These are phyloP conservation scores for Knufia petricola DNA, from an alignment of 2,329 filamentous ascomycete genomes.

Conservation along the genomic window DNA sequence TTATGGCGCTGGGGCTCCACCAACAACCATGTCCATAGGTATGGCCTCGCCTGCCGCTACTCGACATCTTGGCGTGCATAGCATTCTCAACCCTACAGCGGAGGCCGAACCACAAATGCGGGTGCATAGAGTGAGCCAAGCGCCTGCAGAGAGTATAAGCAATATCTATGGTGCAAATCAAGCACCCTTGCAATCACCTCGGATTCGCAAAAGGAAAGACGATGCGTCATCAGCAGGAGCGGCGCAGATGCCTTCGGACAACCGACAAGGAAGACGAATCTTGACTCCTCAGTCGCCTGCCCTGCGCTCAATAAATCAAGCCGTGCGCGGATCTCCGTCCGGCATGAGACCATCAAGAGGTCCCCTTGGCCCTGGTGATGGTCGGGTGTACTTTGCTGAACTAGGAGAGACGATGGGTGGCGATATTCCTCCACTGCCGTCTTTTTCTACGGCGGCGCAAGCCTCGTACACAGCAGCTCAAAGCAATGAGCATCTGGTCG, in stretches of 20 bases:
- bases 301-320: constrained; percentile 43
- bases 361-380: constrained; percentile 38
- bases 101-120: constrained; percentile 8
- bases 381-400: constrained; percentile 36
- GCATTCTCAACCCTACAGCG: constrained; percentile 38
- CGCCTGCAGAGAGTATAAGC: constrained; percentile 10
- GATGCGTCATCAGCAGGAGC: constrained; percentile 16
- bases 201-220: constrained; percentile 19
- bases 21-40: not conserved
- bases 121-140: constrained; percentile 5
- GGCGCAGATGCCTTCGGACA: constrained; percentile 6
- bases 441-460: constrained; percentile 32
- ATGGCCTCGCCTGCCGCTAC: constrained; percentile 3
- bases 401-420: constrained; percentile 26
- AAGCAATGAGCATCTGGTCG: not conserved
- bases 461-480: too few relatives aligned
- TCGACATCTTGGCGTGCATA: constrained; percentile 34
- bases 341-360: constrained; percentile 41
- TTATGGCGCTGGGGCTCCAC: not conserved
- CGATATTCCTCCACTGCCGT: constrained; percentile 39
- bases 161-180: constrained; percentile 7
- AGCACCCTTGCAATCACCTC: constrained; percentile 25
- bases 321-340: constrained; percentile 33
- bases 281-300: constrained; percentile 50
- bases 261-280: constrained; percentile 34